Base-by-base conservation (phyloP, 1,139 yeast species). In the Saccharomycopsis hybrid region DNA sequence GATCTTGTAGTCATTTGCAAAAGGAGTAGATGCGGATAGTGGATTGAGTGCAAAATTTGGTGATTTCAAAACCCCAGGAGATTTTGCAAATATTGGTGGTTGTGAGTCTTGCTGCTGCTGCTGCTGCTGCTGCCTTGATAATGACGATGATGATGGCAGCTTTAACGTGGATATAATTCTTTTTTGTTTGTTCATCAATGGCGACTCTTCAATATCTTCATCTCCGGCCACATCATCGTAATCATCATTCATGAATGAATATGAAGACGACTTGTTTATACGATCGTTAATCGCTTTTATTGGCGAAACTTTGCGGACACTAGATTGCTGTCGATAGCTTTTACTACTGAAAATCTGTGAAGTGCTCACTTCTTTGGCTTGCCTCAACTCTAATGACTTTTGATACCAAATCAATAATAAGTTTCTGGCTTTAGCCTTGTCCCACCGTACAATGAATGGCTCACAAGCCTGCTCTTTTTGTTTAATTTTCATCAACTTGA, bases 181-280 rank as follows among this genome's bases (percentile, higher is more conserved):
- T 41, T 49, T 46, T 40, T 47, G 50, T 33, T 49, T 52, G 5
- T 47, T 53, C 40, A 52, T 4, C 18, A 54, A 37, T 32, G 52
- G 53, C 4, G 54, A 52, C 24, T 47, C 44, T 5, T 32, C 44
- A 4, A 48, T 32, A 31, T 43, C 40, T n/a, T 43, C 31, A n/a
- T 18, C 18, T 18, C 18, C 18, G 18, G 18, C 18, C 18, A 18
- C 18, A 18, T 18, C 18, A 18, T 18, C 18, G 18, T 18, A 43
- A 37, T 8, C n/a, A 13, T 18, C 11, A 37, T n/a, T 37, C 41
- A 9, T 37, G 18, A 13, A 7, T 13, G 24, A 11, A 11, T 8
- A 37, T 37, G 25, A 18, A 18, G 18, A 18, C 18, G 18, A 18
- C 18, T 18, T 18, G 18, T 18, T 18, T 18, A 18, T 18, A 18